Evolutionary conservation across 371 early-diverging fungal genomes (phyloP).

Genomic region (Mitosporidium daphniae): DNA sequence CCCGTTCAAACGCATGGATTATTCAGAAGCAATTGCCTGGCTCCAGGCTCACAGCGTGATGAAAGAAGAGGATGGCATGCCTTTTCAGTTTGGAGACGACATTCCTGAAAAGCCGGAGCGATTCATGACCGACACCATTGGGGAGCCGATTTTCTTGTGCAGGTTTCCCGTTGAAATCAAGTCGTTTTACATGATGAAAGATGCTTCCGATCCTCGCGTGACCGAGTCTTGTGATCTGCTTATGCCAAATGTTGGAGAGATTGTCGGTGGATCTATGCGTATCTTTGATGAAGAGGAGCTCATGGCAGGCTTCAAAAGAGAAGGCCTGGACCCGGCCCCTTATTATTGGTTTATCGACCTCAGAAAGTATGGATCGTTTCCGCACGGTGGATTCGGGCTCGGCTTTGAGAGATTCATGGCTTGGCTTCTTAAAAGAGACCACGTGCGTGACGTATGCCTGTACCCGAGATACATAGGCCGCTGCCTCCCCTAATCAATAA

Average conservation of each 20-base stretch:
- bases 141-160: slow-evolving; percentile 74
- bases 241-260: slow-evolving; percentile 96
- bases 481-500: slow-evolving; percentile 10
- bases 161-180: slow-evolving; percentile 93
- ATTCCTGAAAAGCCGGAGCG: slow-evolving; percentile 97
- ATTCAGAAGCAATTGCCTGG: slow-evolving; percentile 80
- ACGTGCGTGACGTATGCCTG: slow-evolving; percentile 55
- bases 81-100: slow-evolving; percentile 85
- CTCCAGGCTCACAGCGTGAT: slow-evolving; percentile 52
- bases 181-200: slow-evolving; percentile 94
- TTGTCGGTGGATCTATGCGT: slow-evolving; percentile 98
- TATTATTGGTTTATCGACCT: slow-evolving; percentile 99
- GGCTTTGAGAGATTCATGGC: slow-evolving; percentile 95
- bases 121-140: slow-evolving; percentile 76
- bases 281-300: slow-evolving; percentile 54
- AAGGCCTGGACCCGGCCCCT: slow-evolving; percentile 70
- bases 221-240: slow-evolving; percentile 93
- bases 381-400: slow-evolving; percentile 96
- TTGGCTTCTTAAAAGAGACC: slow-evolving; percentile 51
- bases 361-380: slow-evolving; percentile 81
- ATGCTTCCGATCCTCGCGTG: slow-evolving; percentile 29
- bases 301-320: slow-evolving; percentile 62
- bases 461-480: slow-evolving; percentile 79
- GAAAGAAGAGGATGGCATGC: slow-evolving; percentile 48
- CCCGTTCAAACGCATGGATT: slow-evolving; percentile 85